Evolutionary conservation across 495 filamentous ascomycete genomes (phyloP), one percentile per base, ranked within the genome.

Genomic region (Tetracladium marchalianum): DNA sequence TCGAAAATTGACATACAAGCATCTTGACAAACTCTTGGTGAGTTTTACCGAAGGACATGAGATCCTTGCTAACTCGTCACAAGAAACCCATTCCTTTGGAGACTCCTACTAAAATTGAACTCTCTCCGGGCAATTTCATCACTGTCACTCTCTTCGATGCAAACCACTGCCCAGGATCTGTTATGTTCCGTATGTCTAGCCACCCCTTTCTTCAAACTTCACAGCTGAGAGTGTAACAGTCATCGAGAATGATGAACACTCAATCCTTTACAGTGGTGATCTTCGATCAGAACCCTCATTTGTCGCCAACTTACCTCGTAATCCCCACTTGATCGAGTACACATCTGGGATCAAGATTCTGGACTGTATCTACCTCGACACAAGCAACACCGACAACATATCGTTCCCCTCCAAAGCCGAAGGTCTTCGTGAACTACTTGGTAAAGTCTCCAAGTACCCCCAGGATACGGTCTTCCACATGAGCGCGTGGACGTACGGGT

Each of bases 241-340:
- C 6, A 82, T 96, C 35, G 85, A 96, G 59, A 79, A 78, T 4
- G 61, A 78, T 43, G 75, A 74, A 6, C 90, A 84, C 43, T 81
- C 87, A 7, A 73, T 90, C 11, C 69, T 96, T 1, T 97, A 95
- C 56, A 95, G 90, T 0, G 90, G 90, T n/a, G 90, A 96, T 59
- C 86, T 95, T 35, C 73, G 90, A 59, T 81, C 84, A 72, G 71
- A 76, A 63, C 68, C 73, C 1, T 73, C 70, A 61, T 72, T 71
- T 46, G 70, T 77, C 24, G 73, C 68, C 41, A 54, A 63, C 0
- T 64, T 95, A 18, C 64, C 69, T 0, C 76, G 84, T 36, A 79
- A 87, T 51, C 90, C 89, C 0, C 56, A 79, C 16, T 58, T 95
- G 36, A 66, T 93, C 17, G 83, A 90, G 41, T 96, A 88, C 55